Conservation (phyloP, 2,329 filamentous ascomycete genomes). For the Furcasterigmium sp. region DNA sequence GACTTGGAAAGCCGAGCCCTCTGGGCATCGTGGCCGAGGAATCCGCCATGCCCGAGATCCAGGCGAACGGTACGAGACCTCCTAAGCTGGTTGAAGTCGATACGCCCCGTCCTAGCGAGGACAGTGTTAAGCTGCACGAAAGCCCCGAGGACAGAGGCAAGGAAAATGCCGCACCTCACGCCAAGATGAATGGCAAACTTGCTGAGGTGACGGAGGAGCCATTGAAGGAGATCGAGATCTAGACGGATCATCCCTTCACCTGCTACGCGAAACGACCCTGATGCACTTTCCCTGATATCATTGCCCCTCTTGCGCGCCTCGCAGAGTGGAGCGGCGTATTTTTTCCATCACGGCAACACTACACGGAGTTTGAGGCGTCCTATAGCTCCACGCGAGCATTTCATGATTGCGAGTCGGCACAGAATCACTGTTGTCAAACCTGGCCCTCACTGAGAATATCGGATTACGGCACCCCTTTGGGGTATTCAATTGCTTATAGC, state of each 20-base stretch:
- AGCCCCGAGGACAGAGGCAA: conserved; percentile 33
- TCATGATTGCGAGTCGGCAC: conserved; percentile 2
- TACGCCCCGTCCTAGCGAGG: conserved; percentile 42
- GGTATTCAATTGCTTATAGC: conserved; percentile 7
- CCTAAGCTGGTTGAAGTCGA: conserved; percentile 52
- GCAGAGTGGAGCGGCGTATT: conserved; percentile 7
- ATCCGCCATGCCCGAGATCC: conserved; percentile 29
- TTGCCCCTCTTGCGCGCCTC: conserved; percentile 10
- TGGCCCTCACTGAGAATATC: conserved; percentile 7
- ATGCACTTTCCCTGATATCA: conserved; percentile 3
- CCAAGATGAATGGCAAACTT: conserved; percentile 38
- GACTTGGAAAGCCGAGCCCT: conserved; percentile 64
- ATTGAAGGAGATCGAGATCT: conserved; percentile 61
- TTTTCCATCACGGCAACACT: conserved; percentile 9
- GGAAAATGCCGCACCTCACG: conserved; percentile 21
- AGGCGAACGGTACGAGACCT: conserved; percentile 32
- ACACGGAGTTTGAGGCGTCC: conserved; percentile 13
- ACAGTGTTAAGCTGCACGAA: conserved; percentile 26
- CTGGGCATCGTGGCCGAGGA: conserved; percentile 74
- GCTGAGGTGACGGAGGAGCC: conserved; percentile 38
- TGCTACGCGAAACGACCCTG: conserved; percentile 14
- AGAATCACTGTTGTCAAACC: neutral
- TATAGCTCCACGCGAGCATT: conserved; percentile 7
- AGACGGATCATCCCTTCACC: conserved; percentile 18
- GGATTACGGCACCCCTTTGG: conserved; percentile 7